Evolutionary conservation across 2,329 filamentous ascomycete genomes (phyloP), one percentile per base, ranked within the genome.

Genomic region (Arthrobotrys entomopaga): DNA sequence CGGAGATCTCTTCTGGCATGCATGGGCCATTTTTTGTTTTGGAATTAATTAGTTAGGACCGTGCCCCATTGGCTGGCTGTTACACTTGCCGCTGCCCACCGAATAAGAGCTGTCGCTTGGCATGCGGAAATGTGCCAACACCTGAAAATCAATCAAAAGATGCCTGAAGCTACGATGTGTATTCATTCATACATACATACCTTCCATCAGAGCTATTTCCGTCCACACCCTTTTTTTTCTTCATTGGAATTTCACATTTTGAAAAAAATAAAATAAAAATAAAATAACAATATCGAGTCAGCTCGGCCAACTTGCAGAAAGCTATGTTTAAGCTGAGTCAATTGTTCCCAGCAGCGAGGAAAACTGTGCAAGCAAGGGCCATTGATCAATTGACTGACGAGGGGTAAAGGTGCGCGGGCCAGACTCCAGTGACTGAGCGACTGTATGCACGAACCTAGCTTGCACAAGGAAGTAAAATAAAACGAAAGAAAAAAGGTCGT

Each of bases 281-380:
- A n/a, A n/a, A n/a, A n/a, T n/a, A n/a, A 34, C 10, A 5, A 34
- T 34, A 34, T 34, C 29, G 10, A 34, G 19, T 34, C 16, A 29
- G 11, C 11, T 19, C 48, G 40, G 56, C 56, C 48, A 59, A 59
- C 42, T 34, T 48, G 56, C 56, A 59, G 56, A 40, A 48, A 59
- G 42, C 42, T 40, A 59, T 59, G 29, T 34, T 48, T 20, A 42
- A 59, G 56, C 56, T 59, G 56, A 59, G 34, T 46, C 42, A 48
- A 59, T 59, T 48, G 54, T 48, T 59, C 56, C n/a, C 20, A 20
- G 7, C 20, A 15, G 48, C 22, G 40, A 59, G 46, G 16, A n/a
- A 43, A 46, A n/a, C 42, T 57, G 2, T 40, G 11, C 7, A 59
- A 34, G 56, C 56, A 29, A 59, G 56, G 56, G 40, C 16, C n/a